These are phyloP conservation scores for Quercus lobata DNA, from an alignment of 331 rosid genomes.

Conservation along the genomic window DNA sequence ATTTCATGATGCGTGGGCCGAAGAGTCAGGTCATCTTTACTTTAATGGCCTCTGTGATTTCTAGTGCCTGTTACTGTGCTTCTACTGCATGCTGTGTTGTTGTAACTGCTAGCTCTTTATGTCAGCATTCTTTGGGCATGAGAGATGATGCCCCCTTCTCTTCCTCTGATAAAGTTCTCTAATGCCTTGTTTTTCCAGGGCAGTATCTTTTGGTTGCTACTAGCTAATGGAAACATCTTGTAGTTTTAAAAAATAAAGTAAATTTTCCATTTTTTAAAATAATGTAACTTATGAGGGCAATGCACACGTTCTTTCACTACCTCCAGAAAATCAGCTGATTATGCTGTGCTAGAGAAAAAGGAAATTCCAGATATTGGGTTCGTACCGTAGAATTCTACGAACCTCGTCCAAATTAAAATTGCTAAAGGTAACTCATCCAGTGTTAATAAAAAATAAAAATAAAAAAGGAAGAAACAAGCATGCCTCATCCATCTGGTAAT, in stretches of 20 bases:
- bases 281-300: neutral
- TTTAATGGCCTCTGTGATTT: neutral
- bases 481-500: too few relatives aligned
- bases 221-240: neutral
- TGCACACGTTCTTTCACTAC: neutral
- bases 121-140: constrained; percentile 16
- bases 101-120: neutral
- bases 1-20: neutral
- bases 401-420: too few relatives aligned
- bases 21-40: neutral
- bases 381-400: too few relatives aligned
- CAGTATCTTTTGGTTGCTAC: neutral
- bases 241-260: neutral
- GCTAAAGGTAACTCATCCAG: too few relatives aligned
- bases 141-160: neutral
- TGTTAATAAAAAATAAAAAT: too few relatives aligned
- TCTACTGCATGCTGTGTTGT: neutral
- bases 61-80: neutral
- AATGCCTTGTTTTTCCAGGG: neutral
- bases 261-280: too few relatives aligned
- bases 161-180: neutral
- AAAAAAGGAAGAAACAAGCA: too few relatives aligned
- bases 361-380: too few relatives aligned
- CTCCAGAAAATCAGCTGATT: neutral
- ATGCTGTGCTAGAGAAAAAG: too few relatives aligned